Evolutionary conservation across 139 green algal species (phyloP), one percentile per base, ranked within the genome.

Genomic region (Raphidocelis subcapitata): DNA sequence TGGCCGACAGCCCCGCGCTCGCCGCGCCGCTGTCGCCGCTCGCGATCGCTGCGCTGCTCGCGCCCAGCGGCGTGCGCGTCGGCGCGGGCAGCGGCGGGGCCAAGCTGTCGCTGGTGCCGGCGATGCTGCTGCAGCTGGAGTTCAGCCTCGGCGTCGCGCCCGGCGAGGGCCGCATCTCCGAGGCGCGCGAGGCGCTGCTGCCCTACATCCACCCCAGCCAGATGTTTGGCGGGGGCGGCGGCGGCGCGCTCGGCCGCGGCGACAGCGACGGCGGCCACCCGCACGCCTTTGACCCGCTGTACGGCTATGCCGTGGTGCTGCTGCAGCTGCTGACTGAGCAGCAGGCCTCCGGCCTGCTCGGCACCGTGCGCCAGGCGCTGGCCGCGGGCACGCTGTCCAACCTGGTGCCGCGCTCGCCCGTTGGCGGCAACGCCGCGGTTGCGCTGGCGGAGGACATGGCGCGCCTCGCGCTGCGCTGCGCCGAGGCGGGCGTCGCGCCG

Each of bases 281-380:
- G 54, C 36, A 59, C 26, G 62, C 72, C 14, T 72, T 72, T 59
- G 52, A 72, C 31, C 61, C 59, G 35, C 44, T 84, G 55, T 89
- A 89, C 67, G 81, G 77, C 18, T 83, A 83, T 31, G 84, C 79
- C n/a, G 70, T 86, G 21, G 69, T 89, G 62, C 57, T 87, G 69
- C 70, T 87, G 70, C 84, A 89, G 79, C 81, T 89, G 55, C 73
- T 89, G 23, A 89, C 80, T 15, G 84, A 89, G 73, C 65, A 44
- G 32, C 71, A 81, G 62, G 79, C 80, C 5, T 79, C 84, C 16
- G 84, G 84, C 16, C 68, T 89, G 54, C 73, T 87, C 24, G 72
- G 68, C 0, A 78, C 78, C 15, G 81, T 85, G 37, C 74, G 74
- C 29, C 75, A 82, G 64, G 72, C 84, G 26, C 57, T 85, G 5